Base-by-base conservation (phyloP, 2,329 filamentous ascomycete genomes). In the Fusarium citri region DNA sequence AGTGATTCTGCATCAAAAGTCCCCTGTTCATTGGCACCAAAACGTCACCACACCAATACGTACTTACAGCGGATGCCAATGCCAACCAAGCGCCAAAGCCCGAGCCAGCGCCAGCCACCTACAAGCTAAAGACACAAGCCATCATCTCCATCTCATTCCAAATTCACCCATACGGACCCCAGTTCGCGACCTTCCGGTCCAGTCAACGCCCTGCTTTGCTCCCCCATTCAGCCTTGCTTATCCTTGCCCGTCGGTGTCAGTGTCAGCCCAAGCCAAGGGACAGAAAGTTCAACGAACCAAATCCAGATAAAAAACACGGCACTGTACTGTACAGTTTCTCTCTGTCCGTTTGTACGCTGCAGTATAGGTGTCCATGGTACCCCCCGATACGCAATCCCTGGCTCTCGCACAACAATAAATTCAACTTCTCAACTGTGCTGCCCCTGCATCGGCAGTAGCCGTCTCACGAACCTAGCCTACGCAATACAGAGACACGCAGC, bases 401-500 rank as follows among this genome's bases (percentile, higher is more conserved):
- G 47, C 14, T 56, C 22, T 55, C 62, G 45, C 64, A 71, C 59
- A 64, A 46, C 58, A 55, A 65, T 64, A 55, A 70, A 64, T 60
- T 15, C 68, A 65, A 68, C 46, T 51, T 48, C 46, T 55, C 40
- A 53, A 34, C 63, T 59, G 25, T 56, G 16, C 58, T 62, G 62
- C 73, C 72, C 73, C 73, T 75, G 73, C 71, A 64, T 74, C 69
- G 68, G 68, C 63, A 60, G 59, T 48, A 66, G 59, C 68, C 61
- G 64, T 65, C 66, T 70, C 60, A 70, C 66, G 69, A 67, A 69
- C 61, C 55, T 66, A 60, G 60, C 59, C 64, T 66, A 63, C 72
- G 67, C 72, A 71, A 57, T 59, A 68, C 58, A 74, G 69, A 74
- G 69, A 72, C 73, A 75, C 73, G 69, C 69, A 75, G 58, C 61